A percentile compares a stretch with the other conserved stretches of the same genome.
phyloP scores from a whole-genome alignment of 257 asterid species.

The Nicotiana knightiana region DNA sequence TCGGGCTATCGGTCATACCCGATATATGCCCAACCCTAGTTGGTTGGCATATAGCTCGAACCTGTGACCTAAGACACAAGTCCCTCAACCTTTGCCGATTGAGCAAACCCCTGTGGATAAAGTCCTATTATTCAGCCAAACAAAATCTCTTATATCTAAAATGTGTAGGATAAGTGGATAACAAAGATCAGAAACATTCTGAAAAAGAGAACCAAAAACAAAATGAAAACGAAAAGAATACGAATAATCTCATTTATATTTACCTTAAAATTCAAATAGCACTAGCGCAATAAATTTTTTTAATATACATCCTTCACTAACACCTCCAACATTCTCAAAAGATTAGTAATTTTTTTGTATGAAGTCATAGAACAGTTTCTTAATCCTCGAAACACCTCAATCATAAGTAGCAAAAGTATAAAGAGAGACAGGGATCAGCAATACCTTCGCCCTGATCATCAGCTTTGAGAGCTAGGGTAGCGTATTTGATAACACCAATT shows the following conservation, averaged over 20 bases:
- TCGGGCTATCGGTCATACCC: too few relatives aligned
- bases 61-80: too few relatives aligned
- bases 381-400: background rate
- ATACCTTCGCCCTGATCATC: constrained; percentile 52
- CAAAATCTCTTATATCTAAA: background rate
- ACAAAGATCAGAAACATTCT: background rate
- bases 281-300: background rate
- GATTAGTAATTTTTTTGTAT: background rate
- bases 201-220: background rate
- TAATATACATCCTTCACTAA: background rate
- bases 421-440: background rate
- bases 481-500: constrained; percentile 40
- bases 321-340: background rate
- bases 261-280: background rate
- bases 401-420: background rate
- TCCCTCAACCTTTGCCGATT: too few relatives aligned
- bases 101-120: too few relatives aligned
- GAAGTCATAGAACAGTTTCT: background rate
- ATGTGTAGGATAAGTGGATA: background rate
- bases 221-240: background rate
- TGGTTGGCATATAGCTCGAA: too few relatives aligned
- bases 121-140: background rate
- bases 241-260: background rate
- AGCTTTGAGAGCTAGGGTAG: constrained; percentile 36
- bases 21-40: too few relatives aligned